phyloP scores from a whole-genome alignment of 306 rosid genomes.

The cucumber (Cucumis sativus) region Cucumber_9930_V3 NC_026658.2:3568501-3569000 shows the following conservation, averaged over 20 bases:
- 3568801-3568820: not conserved
- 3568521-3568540: not conserved
- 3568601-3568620: not conserved
- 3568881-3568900: not conserved
- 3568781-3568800: not conserved
- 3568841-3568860: not conserved
- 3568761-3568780: not conserved
- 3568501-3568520: not conserved
- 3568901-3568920: too few species aligned
- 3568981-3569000: not conserved
- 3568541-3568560: not conserved
- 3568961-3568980: not conserved
- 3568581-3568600: not conserved
- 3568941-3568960: not conserved
- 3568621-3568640: not conserved
- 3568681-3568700: not conserved
- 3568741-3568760: not conserved
- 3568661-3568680: not conserved
- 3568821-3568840: not conserved
- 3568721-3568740: not conserved
- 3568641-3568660: not conserved
- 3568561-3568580: not conserved
- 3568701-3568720: not conserved
- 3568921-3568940: not conserved
- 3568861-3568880: not conserved